phyloP scores from a whole-genome alignment of 306 rosid genomes.

The Malus fusca region DNA sequence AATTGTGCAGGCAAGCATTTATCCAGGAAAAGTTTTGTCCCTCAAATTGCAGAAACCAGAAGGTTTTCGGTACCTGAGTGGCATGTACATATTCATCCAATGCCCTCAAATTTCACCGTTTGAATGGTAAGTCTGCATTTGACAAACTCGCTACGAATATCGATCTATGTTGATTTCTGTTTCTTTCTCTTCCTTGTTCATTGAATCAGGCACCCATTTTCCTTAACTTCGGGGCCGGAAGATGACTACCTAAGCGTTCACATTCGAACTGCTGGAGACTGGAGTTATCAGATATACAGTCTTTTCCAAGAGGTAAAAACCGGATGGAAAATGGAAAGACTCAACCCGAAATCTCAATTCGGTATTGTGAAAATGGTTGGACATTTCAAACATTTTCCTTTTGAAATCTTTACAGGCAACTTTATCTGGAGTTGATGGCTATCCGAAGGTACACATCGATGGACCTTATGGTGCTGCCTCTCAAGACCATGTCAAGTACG shows the following conservation, averaged over 20 bases:
- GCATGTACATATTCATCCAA: slow-evolving; percentile 83
- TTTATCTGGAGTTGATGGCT: slow-evolving; percentile 27
- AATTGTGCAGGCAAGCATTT: slow-evolving; percentile 47
- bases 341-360: not conserved
- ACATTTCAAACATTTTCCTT: not conserved
- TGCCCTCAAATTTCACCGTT: slow-evolving; percentile 83
- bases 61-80: slow-evolving; percentile 65
- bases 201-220: slow-evolving; percentile 83
- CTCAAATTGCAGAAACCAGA: slow-evolving; percentile 77
- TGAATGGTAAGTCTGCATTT: slow-evolving; percentile 49
- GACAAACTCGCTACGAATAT: not conserved
- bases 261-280: slow-evolving; percentile 76
- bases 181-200: slow-evolving; percentile 18
- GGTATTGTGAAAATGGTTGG: not conserved
- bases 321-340: not conserved
- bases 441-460: slow-evolving; percentile 71
- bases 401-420: slow-evolving; percentile 35
- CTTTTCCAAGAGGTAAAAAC: slow-evolving; percentile 67
- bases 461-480: slow-evolving; percentile 89
- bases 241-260: slow-evolving; percentile 78
- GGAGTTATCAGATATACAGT: slow-evolving; percentile 68
- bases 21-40: slow-evolving; percentile 70
- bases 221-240: slow-evolving; percentile 83
- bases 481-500: slow-evolving; percentile 83
- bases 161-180: not conserved